phyloP scores from a whole-genome alignment of 2,329 filamentous ascomycete species.

The Xylaria sp. region DNA sequence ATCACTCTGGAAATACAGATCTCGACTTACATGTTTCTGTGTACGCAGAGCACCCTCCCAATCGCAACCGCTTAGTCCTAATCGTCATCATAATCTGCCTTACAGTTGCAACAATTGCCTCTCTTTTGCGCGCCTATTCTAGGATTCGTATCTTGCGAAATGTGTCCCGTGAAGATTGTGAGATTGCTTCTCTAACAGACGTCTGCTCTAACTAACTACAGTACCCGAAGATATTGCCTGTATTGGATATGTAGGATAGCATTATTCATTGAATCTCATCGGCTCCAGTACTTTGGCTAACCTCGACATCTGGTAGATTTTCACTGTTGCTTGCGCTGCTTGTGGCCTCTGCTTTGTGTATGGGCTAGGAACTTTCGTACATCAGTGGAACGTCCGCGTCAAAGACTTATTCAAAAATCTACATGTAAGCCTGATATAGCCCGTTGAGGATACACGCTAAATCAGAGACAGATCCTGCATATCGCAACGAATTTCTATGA shows the following conservation, averaged over 20 bases:
- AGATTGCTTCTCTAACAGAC: not conserved
- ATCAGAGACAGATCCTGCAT: not conserved
- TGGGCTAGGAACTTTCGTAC: not conserved
- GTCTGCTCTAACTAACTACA: not conserved
- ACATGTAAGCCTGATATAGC: not conserved
- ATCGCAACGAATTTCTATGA: not conserved
- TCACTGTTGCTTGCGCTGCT: not conserved
- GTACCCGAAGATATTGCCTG: not conserved
- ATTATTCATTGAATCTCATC: not conserved
- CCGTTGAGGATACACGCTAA: not conserved
- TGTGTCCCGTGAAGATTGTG: not conserved
- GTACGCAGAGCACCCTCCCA: not conserved
- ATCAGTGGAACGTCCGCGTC: not conserved
- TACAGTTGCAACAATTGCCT: not conserved
- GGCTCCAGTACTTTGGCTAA: not conserved
- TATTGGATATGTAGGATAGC: not conserved
- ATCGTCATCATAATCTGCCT: not conserved
- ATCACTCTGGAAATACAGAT: not conserved
- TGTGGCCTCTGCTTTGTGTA: not conserved
- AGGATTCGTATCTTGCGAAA: not conserved
- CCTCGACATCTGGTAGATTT: not conserved
- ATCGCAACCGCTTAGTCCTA: not conserved
- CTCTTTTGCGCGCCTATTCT: not conserved
- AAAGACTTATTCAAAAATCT: not conserved
- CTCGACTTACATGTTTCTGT: not conserved